Evolutionary conservation across 768 basidiomycete species (phyloP), one percentile per base, ranked within the genome.

Genomic region (Imleria badia): DNA sequence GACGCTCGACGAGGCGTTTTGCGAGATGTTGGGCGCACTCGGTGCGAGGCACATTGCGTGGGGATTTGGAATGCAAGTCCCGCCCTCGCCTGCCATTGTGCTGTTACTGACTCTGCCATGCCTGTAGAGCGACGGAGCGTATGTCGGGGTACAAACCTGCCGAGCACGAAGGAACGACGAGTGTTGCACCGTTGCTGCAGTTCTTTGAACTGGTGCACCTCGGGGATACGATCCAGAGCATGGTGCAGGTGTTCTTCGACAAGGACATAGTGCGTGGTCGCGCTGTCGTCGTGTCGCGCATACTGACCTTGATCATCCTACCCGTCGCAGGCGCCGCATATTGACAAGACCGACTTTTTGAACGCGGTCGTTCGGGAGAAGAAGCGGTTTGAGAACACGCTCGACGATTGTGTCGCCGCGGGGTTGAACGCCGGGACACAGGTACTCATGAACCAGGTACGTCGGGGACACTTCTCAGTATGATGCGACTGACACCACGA

Each of bases 181-280:
- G 84, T 59, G 95, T 98, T 3, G 94, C 95, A 1, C 97, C 97
- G 0, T 73, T 99, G 3, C 75, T 98, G 38, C 95, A 98, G 68
- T 98, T 98, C 74, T 98, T 99, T 60, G 96, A 98, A 75, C 78
- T 98, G 22, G 96, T 96, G 1, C 97, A 98, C 73, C 78, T 98
- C 15, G 97, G 94, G 1, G 96, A 99, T 66, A 99, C 92, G 15
- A 98, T 98, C 41, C 93, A 96, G 72, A 92, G 87, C 17, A 98
- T 98, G 85, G 85, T 97, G 7, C 94, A 99, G 62, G 97, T 98
- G 2, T 99, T 95, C 70, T 99, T 96, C 66, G 97, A 98, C 66
- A 95, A 95, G 65, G 96, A 97, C 63, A 75, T 98, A 73, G 92
- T 90, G 56, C 23, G 86, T 54, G 2, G 7, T 36, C 15, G 8